Percentiles rank a stretch among this genome's conserved stretches.
Evolutionary conservation across 2,329 filamentous ascomycete species (phyloP).

Genomic region (Colletotrichum karsti): DNA sequence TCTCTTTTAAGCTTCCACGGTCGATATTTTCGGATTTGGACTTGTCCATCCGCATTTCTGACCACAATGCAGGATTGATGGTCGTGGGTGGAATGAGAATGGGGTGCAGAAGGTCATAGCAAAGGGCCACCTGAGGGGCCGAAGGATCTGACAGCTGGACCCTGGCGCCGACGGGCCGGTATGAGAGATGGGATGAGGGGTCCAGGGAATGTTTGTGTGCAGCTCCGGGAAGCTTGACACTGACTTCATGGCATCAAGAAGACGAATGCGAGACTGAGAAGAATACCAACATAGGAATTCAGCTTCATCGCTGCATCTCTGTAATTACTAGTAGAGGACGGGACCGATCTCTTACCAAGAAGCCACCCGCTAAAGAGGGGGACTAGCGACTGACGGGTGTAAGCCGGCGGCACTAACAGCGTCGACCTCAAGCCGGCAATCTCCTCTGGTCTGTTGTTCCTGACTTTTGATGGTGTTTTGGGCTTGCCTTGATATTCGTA

Average conservation of each 20-base stretch:
- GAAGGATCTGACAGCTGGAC: background rate
- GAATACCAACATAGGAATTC: background rate
- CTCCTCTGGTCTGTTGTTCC: conserved; percentile 13
- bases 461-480: background rate
- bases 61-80: conserved; percentile 11
- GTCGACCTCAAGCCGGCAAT: conserved; percentile 2
- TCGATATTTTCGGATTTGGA: background rate
- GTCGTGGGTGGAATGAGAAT: too few relatives aligned
- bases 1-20: background rate
- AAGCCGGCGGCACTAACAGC: conserved; percentile 6
- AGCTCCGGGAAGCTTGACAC: too few relatives aligned
- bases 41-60: background rate
- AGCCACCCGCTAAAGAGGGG: conserved; percentile 1
- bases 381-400: conserved; percentile 8
- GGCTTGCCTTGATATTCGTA: background rate
- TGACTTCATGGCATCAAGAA: background rate
- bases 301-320: background rate
- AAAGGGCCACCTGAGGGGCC: background rate
- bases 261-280: too few relatives aligned
- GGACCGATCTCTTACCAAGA: background rate
- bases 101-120: background rate
- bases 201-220: too few relatives aligned
- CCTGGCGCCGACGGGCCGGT: background rate
- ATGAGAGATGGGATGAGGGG: background rate
- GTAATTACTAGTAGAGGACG: too few relatives aligned